These are phyloP conservation scores for Laguncularia racemosa DNA, from an alignment of 345 rosid species.

Conservation along the genomic window DNA sequence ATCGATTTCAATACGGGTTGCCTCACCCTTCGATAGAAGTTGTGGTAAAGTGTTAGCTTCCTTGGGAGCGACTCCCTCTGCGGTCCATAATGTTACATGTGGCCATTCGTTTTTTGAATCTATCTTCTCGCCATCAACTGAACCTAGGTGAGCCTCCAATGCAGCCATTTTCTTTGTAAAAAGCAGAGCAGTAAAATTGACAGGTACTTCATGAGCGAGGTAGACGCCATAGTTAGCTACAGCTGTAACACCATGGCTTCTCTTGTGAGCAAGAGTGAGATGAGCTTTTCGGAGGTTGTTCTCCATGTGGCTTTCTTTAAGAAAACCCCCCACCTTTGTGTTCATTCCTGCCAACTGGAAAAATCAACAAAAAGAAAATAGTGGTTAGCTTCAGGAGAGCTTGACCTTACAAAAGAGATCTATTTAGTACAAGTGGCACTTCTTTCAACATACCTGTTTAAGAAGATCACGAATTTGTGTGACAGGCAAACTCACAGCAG, in stretches of 20 bases:
- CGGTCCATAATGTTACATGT: constrained; percentile 86
- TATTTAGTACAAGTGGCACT: not conserved
- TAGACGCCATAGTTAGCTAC: constrained; percentile 61
- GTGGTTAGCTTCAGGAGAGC: not conserved
- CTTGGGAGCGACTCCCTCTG: constrained; percentile 51
- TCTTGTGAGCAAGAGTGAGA: constrained; percentile 90
- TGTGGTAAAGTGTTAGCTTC: constrained; percentile 71
- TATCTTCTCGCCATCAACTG: constrained; percentile 55
- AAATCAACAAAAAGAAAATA: not conserved
- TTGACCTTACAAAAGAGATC: too few relatives aligned
- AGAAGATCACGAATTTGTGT: constrained; percentile 46
- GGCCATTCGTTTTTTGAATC: constrained; percentile 79
- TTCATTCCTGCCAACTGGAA: constrained; percentile 50
- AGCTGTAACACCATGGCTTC: constrained; percentile 78
- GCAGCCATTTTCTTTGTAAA: constrained; percentile 78
- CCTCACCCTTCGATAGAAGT: constrained; percentile 62
- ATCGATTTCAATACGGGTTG: constrained; percentile 49
- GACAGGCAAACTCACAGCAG: constrained; percentile 66
- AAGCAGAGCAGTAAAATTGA: constrained; percentile 58
- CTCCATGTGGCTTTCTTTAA: constrained; percentile 44
- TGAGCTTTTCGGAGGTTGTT: constrained; percentile 51
- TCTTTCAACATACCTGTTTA: constrained; percentile 35
- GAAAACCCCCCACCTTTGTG: constrained; percentile 37
- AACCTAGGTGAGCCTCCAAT: constrained; percentile 55
- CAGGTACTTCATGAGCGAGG: constrained; percentile 47